These are phyloP conservation scores for Cytospora leucostoma DNA, from an alignment of 2,329 filamentous ascomycete genomes.

Conservation along the genomic window DNA sequence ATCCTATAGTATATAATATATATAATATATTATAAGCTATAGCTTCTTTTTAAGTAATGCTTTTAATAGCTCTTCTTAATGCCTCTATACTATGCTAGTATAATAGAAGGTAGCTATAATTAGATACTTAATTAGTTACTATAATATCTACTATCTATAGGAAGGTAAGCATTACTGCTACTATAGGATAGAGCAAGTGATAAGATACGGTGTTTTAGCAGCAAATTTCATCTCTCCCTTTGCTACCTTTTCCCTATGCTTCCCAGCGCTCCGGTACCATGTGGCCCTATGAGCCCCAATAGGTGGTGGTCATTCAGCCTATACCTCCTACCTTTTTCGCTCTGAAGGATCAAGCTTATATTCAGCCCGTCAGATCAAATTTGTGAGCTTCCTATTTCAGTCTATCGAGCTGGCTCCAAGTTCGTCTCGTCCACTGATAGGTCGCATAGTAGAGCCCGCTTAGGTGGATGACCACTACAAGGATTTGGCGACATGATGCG, in stretches of 20 bases:
- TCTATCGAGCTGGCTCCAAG: conserved; percentile 6
- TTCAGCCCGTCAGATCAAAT: conserved; percentile 8
- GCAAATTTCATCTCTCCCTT: too few relatives aligned
- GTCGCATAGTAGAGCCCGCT: neutral
- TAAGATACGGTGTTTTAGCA: too few relatives aligned
- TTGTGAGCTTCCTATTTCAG: neutral
- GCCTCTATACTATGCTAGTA: too few relatives aligned
- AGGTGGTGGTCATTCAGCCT: conserved; percentile 14
- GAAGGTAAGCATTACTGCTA: conserved; percentile 5
- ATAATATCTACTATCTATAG: too few relatives aligned
- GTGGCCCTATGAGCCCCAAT: conserved; percentile 6
- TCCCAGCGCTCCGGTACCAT: neutral
- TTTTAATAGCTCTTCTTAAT: too few relatives aligned
- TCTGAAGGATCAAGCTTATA: conserved; percentile 1
- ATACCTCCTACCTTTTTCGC: neutral
- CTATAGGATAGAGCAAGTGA: too few relatives aligned
- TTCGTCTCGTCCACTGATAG: conserved; percentile 14
- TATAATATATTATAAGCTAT: too few relatives aligned
- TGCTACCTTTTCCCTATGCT: neutral
- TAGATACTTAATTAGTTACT: too few relatives aligned
- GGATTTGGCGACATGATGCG: neutral
- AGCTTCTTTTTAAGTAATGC: too few relatives aligned
- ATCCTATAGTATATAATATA: too few relatives aligned
- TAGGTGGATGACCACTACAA: neutral
- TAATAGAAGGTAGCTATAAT: too few relatives aligned